phyloP scores from a whole-genome alignment of 192 early-diverging fungal genomes.

The Phycomyces blakesleeanus region DNA sequence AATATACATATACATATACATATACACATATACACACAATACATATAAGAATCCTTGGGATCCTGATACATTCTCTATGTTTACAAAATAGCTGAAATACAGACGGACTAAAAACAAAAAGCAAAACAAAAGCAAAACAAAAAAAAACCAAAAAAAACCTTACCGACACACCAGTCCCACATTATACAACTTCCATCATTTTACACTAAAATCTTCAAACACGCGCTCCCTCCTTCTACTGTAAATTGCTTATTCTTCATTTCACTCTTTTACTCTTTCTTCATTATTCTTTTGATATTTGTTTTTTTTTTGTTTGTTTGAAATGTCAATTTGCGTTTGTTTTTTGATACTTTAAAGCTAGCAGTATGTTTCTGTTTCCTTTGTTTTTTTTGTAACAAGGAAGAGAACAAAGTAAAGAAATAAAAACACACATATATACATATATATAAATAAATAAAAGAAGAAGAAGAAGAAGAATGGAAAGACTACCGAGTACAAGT shows the following conservation, averaged over 20 bases:
- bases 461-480: too few relatives aligned
- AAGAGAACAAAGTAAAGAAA: too few relatives aligned
- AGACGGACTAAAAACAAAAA: background rate
- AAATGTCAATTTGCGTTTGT: too few relatives aligned
- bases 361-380: too few relatives aligned
- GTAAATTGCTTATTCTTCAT: conserved; percentile 1
- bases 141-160: background rate
- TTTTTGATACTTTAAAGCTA: too few relatives aligned
- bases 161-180: background rate
- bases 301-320: conserved; percentile 4
- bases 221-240: background rate
- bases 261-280: conserved; percentile 1
- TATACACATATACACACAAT: too few relatives aligned
- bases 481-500: too few relatives aligned
- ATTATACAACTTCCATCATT: background rate
- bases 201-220: background rate
- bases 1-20: too few relatives aligned
- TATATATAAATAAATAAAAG: too few relatives aligned
- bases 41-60: background rate
- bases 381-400: too few relatives aligned
- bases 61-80: background rate
- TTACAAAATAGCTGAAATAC: background rate
- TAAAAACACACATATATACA: too few relatives aligned
- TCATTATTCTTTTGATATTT: conserved; percentile 1
- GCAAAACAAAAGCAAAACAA: background rate